Evolutionary conservation across 73 alveolate species (phyloP), one percentile per base, ranked within the genome.

Genomic region (Loxodes magnus): DNA sequence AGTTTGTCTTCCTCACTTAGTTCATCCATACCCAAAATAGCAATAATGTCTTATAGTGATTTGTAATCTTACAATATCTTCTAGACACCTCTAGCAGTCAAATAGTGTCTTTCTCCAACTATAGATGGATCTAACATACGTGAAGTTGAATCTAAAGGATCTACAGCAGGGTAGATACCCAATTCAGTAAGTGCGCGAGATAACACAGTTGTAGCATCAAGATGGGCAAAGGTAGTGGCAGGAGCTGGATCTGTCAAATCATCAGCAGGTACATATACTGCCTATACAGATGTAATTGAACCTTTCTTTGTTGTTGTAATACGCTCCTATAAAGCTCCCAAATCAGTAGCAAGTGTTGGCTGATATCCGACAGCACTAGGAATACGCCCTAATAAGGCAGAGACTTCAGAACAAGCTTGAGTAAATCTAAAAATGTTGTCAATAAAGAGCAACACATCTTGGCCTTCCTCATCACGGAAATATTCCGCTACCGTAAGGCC

Each of bases 161-260:
- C 93, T 73, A 84, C 93, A 49, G 96, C 92, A 29, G 97, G 97
- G 55, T 82, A 82, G 62, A 82, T 87, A 53, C 93, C 97, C 25
- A 82, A 56, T 67, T 78, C 97, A 43, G 94, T 78, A 64, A 87
- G 51, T 48, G 87, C 94, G 46, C 91, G 74, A 29, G 93, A 81
- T 64, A 86, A 67, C 74, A 86, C 96, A 66, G 96, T 86, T 14
- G 90, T 82, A 36, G 94, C 94, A 65, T 86, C 97, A 83, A 86
- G 72, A 77, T 86, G 94, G 57, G 94, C 97, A 68, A 86, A 86
- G 23, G 93, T 86, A 39, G 91, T 86, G 35, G 96, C 96, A 25
- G 96, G 96, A 35, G 94, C 96, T 5, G 96, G 96, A 77, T 86
- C 96, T 38, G 96, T 85, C 57, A 85, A 63, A 75, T 85, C 93